Evolutionary conservation across 108 stramenopile species (phyloP), one percentile per base, ranked within the genome.

Genomic region (Fistulifera pelliculosa): DNA sequence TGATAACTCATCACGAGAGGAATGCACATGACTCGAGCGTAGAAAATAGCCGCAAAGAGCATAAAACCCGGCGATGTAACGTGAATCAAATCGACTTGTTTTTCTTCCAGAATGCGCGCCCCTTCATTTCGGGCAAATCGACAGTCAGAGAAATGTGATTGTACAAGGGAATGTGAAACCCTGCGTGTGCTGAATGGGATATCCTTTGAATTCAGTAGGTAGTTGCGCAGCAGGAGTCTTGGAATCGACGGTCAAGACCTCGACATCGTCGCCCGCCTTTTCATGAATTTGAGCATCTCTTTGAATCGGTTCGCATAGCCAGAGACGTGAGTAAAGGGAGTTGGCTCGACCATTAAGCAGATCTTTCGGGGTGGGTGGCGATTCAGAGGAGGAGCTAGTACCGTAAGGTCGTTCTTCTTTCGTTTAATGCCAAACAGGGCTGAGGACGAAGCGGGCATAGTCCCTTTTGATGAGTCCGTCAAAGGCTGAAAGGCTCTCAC

Each of bases 291-390:
- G 26, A 98, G 75, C 88, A 96, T 90, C 69, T 98, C 97, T 19
- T 94, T 87, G 84, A 96, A 98, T 39, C 97, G 92, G 61, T 98
- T 98, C 73, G 95, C 75, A 61, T 98, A 98, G 16, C 97, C 97
- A 48, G 90, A 93, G 15, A 98, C 85, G 67, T 98, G 93, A 1
- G 88, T 95, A 69, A 98, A 98, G 17, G 96, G 96, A 4, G 88
- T 93, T 3, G 91, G 91, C 58, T 93, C 91, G 45, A 93, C 73
- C 63, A 93, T 79, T 45, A 93, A 74, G 39, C 67, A 71, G 21
- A 93, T 57, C 49, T 70, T 70, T 35, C 79, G 78, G 4, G 91
- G 91, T 14, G 75, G 75, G 48, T 57, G 71, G 16, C 66, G 49
- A 40, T 60, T 52, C 19, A 93, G 73, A 10, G 80, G 73, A 19